Evolutionary conservation across 2,329 filamentous ascomycete species (phyloP), one percentile per base, ranked within the genome.

Genomic region (Colletotrichum plurivorum): DNA sequence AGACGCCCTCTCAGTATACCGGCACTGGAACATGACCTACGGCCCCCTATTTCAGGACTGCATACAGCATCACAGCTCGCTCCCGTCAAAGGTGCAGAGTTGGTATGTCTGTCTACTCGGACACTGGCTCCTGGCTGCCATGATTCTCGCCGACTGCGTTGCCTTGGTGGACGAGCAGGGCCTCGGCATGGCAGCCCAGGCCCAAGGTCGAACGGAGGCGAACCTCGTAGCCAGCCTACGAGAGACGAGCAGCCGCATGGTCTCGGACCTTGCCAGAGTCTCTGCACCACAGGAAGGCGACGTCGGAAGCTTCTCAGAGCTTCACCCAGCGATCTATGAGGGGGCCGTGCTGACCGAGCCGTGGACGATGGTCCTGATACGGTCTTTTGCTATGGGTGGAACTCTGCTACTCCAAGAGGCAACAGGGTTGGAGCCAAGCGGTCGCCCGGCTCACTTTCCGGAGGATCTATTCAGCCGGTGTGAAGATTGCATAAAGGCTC

Each of bases 261-360:
- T 88, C 1, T 81, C 84, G 0, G 85, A 85, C 46, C 78, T 89
- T 9, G 86, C 85, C 0, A 78, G 79, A 51, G 82, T 83, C 31
- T 84, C 83, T 1, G 83, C 83, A 51, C 73, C 77, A 7, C 74
- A 78, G 43, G 43, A 66, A 0, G 43, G 66, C 10, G 55, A 56
- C 0, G 1, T 43, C 1, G 62, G 49, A 2, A 43, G 18, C 10
- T 75, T 82, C 39, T 72, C 76, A 22, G 82, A 84, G 22, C 85
- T 87, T 62, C 87, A 89, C 73, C 84, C 84, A 64, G 86, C 86
- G 0, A 79, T 88, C 25, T 85, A 83, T 49, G 82, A 88, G 67
- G 86, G 85, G 2, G 84, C 87, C 1, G 79, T 90, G n/a, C 74
- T 90, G 63, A 88, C 87, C 0, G 88, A 90, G 71, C 88, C 88